Conservation (phyloP, 495 filamentous ascomycete species). For the Massariosphaeria phaeospora region DNA sequence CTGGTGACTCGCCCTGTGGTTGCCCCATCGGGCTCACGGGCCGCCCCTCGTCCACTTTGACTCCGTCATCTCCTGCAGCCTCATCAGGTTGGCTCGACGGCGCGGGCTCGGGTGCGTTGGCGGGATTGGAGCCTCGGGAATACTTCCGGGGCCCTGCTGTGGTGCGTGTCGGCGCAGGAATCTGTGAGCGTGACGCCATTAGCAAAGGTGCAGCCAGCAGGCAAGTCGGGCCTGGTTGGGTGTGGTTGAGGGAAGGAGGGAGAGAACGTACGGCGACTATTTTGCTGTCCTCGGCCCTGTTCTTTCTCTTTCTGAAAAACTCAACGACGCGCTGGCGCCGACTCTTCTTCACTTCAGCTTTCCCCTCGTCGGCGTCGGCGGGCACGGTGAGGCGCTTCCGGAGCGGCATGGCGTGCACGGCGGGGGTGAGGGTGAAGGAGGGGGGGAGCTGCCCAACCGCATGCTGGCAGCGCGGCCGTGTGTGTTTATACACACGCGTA, state of each 20-base stretch:
- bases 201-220: background rate
- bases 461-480: background rate
- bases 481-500: background rate
- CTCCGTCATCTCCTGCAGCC: background rate
- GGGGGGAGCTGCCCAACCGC: background rate
- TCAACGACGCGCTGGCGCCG: conserved; percentile 18
- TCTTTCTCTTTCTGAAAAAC: conserved; percentile 24
- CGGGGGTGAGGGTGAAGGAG: background rate
- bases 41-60: background rate
- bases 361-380: conserved; percentile 1
- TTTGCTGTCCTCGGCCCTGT: conserved; percentile 3
- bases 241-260: background rate
- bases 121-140: conserved; percentile 22
- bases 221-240: background rate
- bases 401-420: conserved; percentile 14
- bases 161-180: background rate
- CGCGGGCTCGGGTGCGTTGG: conserved; percentile 9
- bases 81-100: conserved; percentile 8
- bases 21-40: conserved; percentile 3
- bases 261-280: conserved; percentile 1
- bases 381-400: conserved; percentile 14
- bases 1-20: too few relatives aligned
- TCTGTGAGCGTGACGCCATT: conserved; percentile 18
- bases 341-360: conserved; percentile 12
- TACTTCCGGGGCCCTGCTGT: background rate